A percentile compares a stretch with the other conserved stretches of the same genome.
Conservation (phyloP, 1,284 basidiomycete genomes). For the Moesziomyces sp. region DNA sequence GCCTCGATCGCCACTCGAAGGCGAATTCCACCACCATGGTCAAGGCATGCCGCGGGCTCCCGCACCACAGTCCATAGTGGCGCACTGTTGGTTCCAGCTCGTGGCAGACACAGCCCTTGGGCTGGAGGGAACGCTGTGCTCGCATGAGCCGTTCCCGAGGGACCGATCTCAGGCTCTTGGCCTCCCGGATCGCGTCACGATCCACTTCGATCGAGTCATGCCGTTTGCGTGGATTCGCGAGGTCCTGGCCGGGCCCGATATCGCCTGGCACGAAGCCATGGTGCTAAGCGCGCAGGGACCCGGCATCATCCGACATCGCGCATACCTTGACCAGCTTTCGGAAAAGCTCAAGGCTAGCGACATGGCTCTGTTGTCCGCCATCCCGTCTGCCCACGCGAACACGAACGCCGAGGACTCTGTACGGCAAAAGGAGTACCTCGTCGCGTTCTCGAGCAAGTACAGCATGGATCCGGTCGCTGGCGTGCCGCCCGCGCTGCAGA, state of each 20-base stretch:
- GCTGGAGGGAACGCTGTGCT: slow-evolving; percentile 15
- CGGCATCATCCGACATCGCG: slow-evolving; percentile 1
- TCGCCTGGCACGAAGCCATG: slow-evolving; percentile 13
- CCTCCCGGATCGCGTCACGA: slow-evolving; percentile 6
- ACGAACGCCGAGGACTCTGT: neutral
- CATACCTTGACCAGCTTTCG: slow-evolving; percentile 26
- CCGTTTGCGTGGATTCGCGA: slow-evolving; percentile 35
- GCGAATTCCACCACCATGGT: neutral
- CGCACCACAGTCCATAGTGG: slow-evolving; percentile 5
- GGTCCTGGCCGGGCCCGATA: slow-evolving; percentile 5
- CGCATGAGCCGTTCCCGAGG: slow-evolving; percentile 5
- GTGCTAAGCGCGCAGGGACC: slow-evolving; percentile 18
- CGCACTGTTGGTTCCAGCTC: slow-evolving; percentile 17
- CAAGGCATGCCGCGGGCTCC: neutral
- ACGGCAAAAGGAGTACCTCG: slow-evolving; percentile 15
- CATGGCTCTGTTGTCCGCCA: slow-evolving; percentile 15
- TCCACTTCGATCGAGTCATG: slow-evolving; percentile 26
- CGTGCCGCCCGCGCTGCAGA: slow-evolving; percentile 12
- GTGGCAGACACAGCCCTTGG: slow-evolving; percentile 11
- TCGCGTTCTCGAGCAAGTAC: slow-evolving; percentile 37
- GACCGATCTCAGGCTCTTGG: slow-evolving; percentile 14
- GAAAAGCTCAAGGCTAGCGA: slow-evolving; percentile 25
- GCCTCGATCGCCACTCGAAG: slow-evolving; percentile 15
- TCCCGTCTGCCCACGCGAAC: neutral
- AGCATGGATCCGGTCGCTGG: slow-evolving; percentile 23